phyloP scores from a whole-genome alignment of 163 green algal species.

The Chlorella variabilis region DNA sequence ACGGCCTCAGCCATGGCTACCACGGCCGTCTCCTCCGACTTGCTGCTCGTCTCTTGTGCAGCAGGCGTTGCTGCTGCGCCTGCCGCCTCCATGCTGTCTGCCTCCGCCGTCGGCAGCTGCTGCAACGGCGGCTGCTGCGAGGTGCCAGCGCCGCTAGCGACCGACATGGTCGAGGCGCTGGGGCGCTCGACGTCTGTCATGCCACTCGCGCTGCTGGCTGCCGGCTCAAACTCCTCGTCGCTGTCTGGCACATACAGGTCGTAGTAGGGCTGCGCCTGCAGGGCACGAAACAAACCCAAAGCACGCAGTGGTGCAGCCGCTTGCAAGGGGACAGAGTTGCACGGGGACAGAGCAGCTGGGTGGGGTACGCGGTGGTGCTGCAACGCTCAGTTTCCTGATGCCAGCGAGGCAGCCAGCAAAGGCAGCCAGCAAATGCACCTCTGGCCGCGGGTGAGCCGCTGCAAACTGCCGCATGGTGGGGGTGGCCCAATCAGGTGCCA shows the following conservation, averaged over 20 bases:
- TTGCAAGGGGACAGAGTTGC: background rate
- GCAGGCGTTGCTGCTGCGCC: background rate
- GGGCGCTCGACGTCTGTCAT: constrained; percentile 41
- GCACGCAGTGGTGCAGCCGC: too few relatives aligned
- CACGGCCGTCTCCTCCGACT: constrained; percentile 24
- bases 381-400: too few relatives aligned
- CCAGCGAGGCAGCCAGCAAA: too few relatives aligned
- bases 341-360: background rate
- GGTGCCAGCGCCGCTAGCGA: constrained; percentile 15
- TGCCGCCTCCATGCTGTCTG: constrained; percentile 3
- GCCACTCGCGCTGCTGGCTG: constrained; percentile 41
- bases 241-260: constrained; percentile 57
- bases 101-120: background rate
- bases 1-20: background rate
- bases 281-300: too few relatives aligned
- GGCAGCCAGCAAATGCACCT: constrained; percentile 20
- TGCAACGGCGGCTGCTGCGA: background rate
- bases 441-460: constrained; percentile 57
- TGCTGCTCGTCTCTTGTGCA: constrained; percentile 13
- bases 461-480: constrained; percentile 61
- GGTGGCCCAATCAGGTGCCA: constrained; percentile 50
- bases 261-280: constrained; percentile 64
- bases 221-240: constrained; percentile 66
- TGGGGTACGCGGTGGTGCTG: too few relatives aligned
- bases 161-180: background rate